Evolutionary conservation across 306 rosid species (phyloP).

Genomic region (Ammopiptanthus mongolicus): DNA sequence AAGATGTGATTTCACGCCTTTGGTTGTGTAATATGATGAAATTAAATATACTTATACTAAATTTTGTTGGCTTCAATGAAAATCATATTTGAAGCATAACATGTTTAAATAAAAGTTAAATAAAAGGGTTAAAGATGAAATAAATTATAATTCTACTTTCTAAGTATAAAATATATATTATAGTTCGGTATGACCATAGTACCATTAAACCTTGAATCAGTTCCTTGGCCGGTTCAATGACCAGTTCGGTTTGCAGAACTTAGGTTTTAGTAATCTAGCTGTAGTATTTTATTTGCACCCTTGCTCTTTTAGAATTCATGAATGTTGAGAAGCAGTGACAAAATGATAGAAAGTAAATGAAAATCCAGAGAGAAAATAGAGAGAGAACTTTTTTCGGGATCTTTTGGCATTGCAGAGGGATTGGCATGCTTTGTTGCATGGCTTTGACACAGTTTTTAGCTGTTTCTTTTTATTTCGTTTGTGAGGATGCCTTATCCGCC

Average conservation of each 20-base stretch:
- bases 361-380: too few relatives aligned
- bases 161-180: too few relatives aligned
- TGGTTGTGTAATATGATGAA: neutral
- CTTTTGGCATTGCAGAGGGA: too few relatives aligned
- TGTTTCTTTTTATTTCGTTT: too few relatives aligned
- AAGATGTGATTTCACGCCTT: neutral
- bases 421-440: too few relatives aligned
- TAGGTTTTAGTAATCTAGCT: neutral
- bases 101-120: too few relatives aligned
- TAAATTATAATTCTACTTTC: too few relatives aligned
- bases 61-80: neutral
- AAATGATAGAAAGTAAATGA: neutral
- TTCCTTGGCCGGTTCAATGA: neutral
- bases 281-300: neutral
- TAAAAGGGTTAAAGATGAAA: neutral
- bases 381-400: too few relatives aligned
- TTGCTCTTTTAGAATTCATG: neutral
- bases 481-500: too few relatives aligned
- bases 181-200: neutral
- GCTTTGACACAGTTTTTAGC: too few relatives aligned
- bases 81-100: too few relatives aligned
- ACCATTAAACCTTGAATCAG: neutral
- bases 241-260: neutral
- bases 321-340: neutral
- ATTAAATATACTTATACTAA: too few relatives aligned